Conservation (phyloP, 768 basidiomycete genomes). For the Lactarius quietus region DNA sequence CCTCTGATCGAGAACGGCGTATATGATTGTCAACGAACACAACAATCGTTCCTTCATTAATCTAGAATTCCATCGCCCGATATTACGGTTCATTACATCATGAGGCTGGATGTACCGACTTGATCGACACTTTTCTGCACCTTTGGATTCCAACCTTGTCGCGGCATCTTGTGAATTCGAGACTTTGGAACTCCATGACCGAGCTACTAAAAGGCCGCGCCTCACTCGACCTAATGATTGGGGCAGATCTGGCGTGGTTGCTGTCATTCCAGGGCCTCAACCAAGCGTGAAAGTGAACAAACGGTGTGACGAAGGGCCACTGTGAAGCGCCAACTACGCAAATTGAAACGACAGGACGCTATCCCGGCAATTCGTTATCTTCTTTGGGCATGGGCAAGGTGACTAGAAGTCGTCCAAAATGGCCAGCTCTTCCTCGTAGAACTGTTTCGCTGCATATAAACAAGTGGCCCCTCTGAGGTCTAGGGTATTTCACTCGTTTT, state of each 20-base stretch:
- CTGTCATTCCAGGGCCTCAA: background rate
- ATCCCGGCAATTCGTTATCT: conserved; percentile 11
- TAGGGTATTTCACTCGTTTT: background rate
- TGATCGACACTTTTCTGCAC: conserved; percentile 4
- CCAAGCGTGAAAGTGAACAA: background rate
- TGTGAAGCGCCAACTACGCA: background rate
- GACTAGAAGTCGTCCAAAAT: conserved; percentile 13
- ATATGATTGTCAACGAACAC: background rate
- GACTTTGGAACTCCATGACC: background rate
- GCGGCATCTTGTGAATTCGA: background rate
- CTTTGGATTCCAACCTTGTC: conserved; percentile 16
- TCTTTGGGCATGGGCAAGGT: conserved; percentile 7
- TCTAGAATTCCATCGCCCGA: background rate
- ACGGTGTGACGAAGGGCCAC: background rate
- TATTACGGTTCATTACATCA: conserved; percentile 15
- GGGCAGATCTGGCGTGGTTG: background rate
- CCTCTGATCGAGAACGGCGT: background rate
- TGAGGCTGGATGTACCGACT: background rate
- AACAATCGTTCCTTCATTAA: background rate
- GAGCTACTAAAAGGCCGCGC: background rate
- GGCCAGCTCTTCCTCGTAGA: background rate
- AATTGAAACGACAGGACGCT: background rate
- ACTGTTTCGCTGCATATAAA: conserved; percentile 18
- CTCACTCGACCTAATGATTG: background rate
- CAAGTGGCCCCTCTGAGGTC: background rate